Conservation (phyloP, 306 rosid genomes). For the Trifolium repens region DNA sequence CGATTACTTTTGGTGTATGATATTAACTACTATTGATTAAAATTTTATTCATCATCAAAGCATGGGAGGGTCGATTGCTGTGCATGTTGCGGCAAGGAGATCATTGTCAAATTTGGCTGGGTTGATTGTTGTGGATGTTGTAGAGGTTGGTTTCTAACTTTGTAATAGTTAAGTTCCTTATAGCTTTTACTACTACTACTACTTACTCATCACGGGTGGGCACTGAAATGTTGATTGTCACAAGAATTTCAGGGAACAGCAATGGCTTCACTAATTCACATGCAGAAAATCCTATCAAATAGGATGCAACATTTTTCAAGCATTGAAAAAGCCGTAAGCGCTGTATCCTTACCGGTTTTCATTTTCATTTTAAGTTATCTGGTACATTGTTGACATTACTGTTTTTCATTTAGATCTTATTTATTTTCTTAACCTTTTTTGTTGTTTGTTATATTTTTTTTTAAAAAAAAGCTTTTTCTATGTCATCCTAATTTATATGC, state of each 20-base stretch:
- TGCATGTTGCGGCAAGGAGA: constrained; percentile 84
- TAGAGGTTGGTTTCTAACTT: constrained; percentile 72
- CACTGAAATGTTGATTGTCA: constrained; percentile 37
- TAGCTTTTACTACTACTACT: constrained; percentile 27
- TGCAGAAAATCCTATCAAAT: constrained; percentile 90
- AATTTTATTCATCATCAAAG: constrained; percentile 49
- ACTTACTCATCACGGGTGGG: constrained; percentile 16
- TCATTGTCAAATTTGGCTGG: constrained; percentile 81
- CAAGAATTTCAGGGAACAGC: constrained; percentile 88
- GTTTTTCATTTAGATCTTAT: constrained; percentile 26
- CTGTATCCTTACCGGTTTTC: constrained; percentile 28
- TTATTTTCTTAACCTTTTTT: constrained; percentile 30
- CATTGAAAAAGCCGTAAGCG: constrained; percentile 82
- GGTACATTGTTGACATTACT: constrained; percentile 12
- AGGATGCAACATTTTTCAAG: constrained; percentile 90
- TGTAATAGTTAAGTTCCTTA: constrained; percentile 24
- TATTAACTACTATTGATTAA: constrained; percentile 26
- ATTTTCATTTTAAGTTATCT: constrained; percentile 21
- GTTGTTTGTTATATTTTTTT: constrained; percentile 22
- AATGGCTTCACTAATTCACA: constrained; percentile 88
- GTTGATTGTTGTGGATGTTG: constrained; percentile 94
- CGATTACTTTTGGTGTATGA: constrained; percentile 9
- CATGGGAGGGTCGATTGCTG: constrained; percentile 98
- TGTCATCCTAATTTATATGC: constrained; percentile 34
- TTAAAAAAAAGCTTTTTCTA: background rate